Base-by-base conservation (phyloP, 805 yeast genomes). In the Pichia nanzhaoensis region DNA sequence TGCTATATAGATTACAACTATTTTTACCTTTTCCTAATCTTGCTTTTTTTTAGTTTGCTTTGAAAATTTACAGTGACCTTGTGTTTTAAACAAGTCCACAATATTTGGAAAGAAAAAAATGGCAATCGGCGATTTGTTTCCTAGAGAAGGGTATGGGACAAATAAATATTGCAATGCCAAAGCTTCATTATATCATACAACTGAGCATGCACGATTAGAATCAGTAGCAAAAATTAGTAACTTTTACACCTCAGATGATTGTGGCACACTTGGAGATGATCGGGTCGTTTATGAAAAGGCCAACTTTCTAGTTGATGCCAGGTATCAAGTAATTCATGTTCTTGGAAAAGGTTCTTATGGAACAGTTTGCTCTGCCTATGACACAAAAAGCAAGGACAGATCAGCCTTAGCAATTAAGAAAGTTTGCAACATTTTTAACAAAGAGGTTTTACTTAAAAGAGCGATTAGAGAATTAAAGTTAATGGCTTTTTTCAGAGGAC, bases 261-360 rank as follows among this genome's bases (percentile, higher is more conserved):
- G 17, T 24, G 39, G 27, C 12, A 38, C 30, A 9, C 7, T 39
- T 21, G 41, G 41, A 13, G 39, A 46, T 12, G 48, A 38, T 24
- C 27, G 52, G 13, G 63, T 66, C 3, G 65, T 72, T 7, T 74
- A 68, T 52, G 78, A 77, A 31, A 68, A 74, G 42, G 75, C 77
- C 3, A 73, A 79, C 44, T 85, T 87, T 60, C 77, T 76, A 37
- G 67, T 84, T 42, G 82, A 83, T 49, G 60, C 71, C 1, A 65
- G 85, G 33, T 87, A 85, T 61, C 68, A 73, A 42, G 67, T 85
- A 14, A 62, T 71, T 21, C 68, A 70, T 33, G 68, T 81, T 2
- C 68, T 88, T 43, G 96, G 96, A 0, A 81, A 81, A 57, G 96
- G 96, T 0, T 82, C 95, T 0, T 88, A 88, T 59, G 96, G 96